Percentiles rank a stretch among this genome's conserved stretches.
Evolutionary conservation across 129 eudicot species (phyloP).

Genomic region (Artemisia annua): DNA sequence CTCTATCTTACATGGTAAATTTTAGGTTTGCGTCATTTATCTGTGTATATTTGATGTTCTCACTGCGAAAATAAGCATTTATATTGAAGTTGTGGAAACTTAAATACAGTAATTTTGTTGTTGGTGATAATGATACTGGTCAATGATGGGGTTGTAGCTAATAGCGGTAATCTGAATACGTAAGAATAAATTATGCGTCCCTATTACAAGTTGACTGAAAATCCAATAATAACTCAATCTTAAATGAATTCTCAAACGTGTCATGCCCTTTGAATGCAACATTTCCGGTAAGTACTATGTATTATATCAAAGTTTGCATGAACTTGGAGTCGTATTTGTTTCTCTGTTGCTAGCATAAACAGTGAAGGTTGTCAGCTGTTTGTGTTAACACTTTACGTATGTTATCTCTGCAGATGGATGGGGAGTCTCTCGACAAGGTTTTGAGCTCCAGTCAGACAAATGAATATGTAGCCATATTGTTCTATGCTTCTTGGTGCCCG

Average conservation of each 20-base stretch:
- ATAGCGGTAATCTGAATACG: background rate
- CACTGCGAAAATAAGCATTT: background rate
- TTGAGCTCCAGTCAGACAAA: constrained; percentile 43
- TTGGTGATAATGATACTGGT: background rate
- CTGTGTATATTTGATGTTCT: background rate
- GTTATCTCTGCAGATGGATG: constrained; percentile 45
- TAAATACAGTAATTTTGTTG: background rate
- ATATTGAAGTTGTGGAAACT: background rate
- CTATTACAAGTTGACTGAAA: background rate
- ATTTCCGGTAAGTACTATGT: no score
- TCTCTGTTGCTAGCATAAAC: no score
- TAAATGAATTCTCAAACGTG: background rate
- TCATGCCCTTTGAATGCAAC: no score
- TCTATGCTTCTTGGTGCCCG: constrained; percentile 84
- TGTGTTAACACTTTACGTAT: background rate
- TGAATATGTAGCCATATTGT: constrained; percentile 48
- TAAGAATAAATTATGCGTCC: background rate
- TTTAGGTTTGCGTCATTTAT: no score
- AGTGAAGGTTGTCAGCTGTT: background rate
- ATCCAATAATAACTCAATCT: background rate
- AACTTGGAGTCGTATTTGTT: no score
- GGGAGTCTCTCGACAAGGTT: constrained; percentile 54
- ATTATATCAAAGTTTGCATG: no score
- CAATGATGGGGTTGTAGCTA: background rate
- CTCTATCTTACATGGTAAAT: no score